phyloP scores from a whole-genome alignment of 768 basidiomycete species.

The Filobasidium wieringae region DNA sequence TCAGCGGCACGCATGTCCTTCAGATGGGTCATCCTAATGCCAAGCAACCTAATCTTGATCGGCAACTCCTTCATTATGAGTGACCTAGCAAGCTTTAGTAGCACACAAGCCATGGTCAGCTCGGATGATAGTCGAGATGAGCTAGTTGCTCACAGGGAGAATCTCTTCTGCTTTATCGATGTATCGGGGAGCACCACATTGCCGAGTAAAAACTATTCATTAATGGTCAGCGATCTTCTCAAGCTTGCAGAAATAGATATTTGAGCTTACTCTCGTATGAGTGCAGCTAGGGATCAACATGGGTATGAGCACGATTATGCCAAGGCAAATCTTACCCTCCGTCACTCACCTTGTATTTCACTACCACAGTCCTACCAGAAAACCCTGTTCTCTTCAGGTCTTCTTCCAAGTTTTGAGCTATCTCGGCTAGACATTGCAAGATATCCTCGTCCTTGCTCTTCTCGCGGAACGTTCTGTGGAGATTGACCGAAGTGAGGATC shows the following conservation, averaged over 20 bases:
- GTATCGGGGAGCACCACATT: constrained; percentile 65
- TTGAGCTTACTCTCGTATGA: constrained; percentile 60
- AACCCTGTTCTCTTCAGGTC: constrained; percentile 72
- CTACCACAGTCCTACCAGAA: constrained; percentile 74
- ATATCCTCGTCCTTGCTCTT: constrained; percentile 56
- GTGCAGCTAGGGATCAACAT: constrained; percentile 45
- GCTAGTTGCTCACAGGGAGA: constrained; percentile 48
- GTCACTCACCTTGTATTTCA: constrained; percentile 62
- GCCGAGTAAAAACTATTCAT: constrained; percentile 59
- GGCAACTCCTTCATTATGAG: constrained; percentile 70
- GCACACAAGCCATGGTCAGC: constrained; percentile 5
- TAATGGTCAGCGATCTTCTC: background rate
- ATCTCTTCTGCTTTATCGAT: constrained; percentile 68
- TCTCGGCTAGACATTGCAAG: constrained; percentile 62
- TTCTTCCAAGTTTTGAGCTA: constrained; percentile 65
- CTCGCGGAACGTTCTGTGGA: constrained; percentile 60
- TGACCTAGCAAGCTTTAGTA: constrained; percentile 59
- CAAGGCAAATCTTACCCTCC: background rate
- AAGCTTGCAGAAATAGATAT: background rate
- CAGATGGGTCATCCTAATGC: constrained; percentile 74
- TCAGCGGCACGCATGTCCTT: constrained; percentile 51
- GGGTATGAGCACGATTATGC: constrained; percentile 1
- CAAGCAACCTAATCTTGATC: constrained; percentile 68
- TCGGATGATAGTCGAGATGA: background rate
- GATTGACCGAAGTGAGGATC: background rate